A percentile compares a stretch with the other conserved stretches of the same genome.
Conservation (phyloP, 1,284 basidiomycete species). For the Austroboletus rostrupii region DNA sequence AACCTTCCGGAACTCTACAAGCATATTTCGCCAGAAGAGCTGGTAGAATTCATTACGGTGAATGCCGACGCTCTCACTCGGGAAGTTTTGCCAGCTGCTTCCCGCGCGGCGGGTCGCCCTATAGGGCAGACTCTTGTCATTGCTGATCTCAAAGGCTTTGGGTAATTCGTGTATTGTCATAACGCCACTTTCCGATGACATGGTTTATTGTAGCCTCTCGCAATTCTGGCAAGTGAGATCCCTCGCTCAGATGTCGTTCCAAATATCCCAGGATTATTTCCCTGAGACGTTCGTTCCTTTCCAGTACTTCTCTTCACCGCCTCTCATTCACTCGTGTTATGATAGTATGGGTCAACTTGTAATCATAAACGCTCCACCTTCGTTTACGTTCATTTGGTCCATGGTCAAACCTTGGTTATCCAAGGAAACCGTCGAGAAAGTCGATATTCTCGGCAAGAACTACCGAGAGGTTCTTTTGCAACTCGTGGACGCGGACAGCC, state of each 20-base stretch:
- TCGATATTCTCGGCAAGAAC: slow-evolving; percentile 58
- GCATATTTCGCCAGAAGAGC: slow-evolving; percentile 54
- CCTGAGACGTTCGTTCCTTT: slow-evolving; percentile 58
- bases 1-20: slow-evolving; percentile 60
- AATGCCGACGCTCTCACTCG: slow-evolving; percentile 58
- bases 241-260: slow-evolving; percentile 55
- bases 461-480: slow-evolving; percentile 53
- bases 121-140: slow-evolving; percentile 58
- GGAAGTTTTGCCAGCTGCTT: slow-evolving; percentile 64
- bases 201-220: slow-evolving; percentile 38
- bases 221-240: slow-evolving; percentile 75
- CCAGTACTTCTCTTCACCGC: neutral
- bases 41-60: slow-evolving; percentile 61
- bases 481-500: slow-evolving; percentile 52
- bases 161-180: slow-evolving; percentile 37
- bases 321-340: neutral
- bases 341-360: slow-evolving; percentile 63
- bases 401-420: slow-evolving; percentile 66
- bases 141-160: slow-evolving; percentile 64
- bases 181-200: neutral
- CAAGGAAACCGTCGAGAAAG: slow-evolving; percentile 64
- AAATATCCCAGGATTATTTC: slow-evolving; percentile 72
- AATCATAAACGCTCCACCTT: slow-evolving; percentile 65
- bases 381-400: slow-evolving; percentile 68
- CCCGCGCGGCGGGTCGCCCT: slow-evolving; percentile 45